phyloP scores from a whole-genome alignment of 495 filamentous ascomycete species.

The Penicillium robsamsonii region DNA sequence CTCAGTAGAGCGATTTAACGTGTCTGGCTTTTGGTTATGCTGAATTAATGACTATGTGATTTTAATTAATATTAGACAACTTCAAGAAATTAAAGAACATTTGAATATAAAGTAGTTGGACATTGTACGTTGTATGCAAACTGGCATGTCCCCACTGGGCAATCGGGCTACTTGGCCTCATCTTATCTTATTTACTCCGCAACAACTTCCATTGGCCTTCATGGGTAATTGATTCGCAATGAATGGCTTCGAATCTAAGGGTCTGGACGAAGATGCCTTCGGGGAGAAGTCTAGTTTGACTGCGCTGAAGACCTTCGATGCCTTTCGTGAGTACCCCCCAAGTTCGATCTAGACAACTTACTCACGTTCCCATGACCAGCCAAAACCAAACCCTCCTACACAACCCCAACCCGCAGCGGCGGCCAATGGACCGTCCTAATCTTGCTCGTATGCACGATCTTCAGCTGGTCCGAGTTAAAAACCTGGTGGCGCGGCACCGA shows the following conservation, averaged over 20 bases:
- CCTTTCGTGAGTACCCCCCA: constrained; percentile 78
- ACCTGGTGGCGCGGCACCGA: constrained; percentile 84
- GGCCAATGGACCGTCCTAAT: constrained; percentile 92
- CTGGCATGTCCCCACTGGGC: not conserved
- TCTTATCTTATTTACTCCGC: constrained; percentile 24
- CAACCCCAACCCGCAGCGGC: constrained; percentile 74
- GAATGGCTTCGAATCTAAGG: constrained; percentile 70
- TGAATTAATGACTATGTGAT: constrained; percentile 14
- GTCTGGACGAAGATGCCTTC: constrained; percentile 75
- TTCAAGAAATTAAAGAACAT: not conserved
- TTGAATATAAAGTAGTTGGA: not conserved
- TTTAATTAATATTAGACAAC: not conserved
- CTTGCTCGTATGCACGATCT: constrained; percentile 63
- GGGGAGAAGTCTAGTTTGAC: constrained; percentile 62
- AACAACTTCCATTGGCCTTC: constrained; percentile 17
- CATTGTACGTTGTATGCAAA: not conserved
- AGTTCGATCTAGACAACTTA: not conserved
- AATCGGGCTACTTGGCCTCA: constrained; percentile 44
- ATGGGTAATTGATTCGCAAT: constrained; percentile 41
- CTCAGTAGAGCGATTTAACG: constrained; percentile 13
- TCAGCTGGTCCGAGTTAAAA: constrained; percentile 71
- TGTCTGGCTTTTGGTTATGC: constrained; percentile 1
- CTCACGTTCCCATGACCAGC: constrained; percentile 47
- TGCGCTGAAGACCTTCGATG: constrained; percentile 84
- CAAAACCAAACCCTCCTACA: constrained; percentile 94